Conservation (phyloP, 2,329 filamentous ascomycete species). For the Pestalotiopsis sp. region DNA sequence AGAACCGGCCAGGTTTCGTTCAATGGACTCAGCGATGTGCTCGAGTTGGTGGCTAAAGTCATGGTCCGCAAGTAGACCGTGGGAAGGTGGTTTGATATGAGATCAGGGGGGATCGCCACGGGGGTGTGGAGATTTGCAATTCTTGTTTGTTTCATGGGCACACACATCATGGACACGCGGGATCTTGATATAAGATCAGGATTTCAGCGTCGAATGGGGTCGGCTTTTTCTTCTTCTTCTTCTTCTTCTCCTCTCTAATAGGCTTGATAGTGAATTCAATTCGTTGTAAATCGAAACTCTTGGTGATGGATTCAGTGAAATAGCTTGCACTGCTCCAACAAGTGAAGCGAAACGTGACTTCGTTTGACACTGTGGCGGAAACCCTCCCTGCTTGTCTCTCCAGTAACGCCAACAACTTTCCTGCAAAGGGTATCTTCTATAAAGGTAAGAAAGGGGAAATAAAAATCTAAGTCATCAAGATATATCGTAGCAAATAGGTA, state of each 20-base stretch:
- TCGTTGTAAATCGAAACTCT: neutral
- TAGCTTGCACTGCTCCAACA: neutral
- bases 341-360: neutral
- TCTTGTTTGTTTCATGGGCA: neutral
- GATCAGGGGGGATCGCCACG: neutral
- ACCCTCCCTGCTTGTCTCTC: neutral
- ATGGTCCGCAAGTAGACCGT: neutral
- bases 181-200: too few species aligned
- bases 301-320: neutral
- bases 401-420: slow-evolving; percentile 5
- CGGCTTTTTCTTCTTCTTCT: neutral
- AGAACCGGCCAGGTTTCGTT: neutral
- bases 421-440: slow-evolving; percentile 22
- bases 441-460: slow-evolving; percentile 15
- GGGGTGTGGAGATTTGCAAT: too few species aligned
- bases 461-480: neutral
- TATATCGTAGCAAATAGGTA: neutral
- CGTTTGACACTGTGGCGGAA: neutral
- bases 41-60: neutral
- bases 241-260: neutral
- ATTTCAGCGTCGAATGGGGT: neutral
- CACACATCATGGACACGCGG: too few species aligned
- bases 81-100: neutral
- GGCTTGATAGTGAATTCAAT: neutral
- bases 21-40: neutral